Evolutionary conservation across 176 grass and related monocot species (phyloP), one percentile per base, ranked within the genome.

Genomic region (Rhipidocladum racemiflorum): DNA sequence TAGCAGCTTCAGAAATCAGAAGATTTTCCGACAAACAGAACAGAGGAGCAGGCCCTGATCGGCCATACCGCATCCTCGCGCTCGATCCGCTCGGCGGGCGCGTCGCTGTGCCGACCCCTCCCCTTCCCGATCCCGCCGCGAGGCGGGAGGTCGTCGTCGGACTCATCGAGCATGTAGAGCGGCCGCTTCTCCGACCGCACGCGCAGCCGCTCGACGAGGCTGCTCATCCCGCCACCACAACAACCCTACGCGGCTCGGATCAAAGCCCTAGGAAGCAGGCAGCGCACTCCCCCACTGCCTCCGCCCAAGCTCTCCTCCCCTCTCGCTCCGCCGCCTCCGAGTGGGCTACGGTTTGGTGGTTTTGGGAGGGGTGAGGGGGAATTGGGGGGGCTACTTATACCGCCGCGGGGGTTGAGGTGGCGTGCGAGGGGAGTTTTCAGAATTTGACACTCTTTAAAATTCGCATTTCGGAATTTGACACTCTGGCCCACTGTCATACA

Each of bases 131-230:
- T 55, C 18, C 71, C 84, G 25, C 68, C 77, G 59, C 74, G 80
- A 17, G 81, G 81, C 62, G 76, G 88, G 18, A 93, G 82, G 12
- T 99, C 97, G 39, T 99, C 97, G 68, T 99, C 97, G 4, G 93
- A 99, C 45, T 93, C 97, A 43, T 99, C 97, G 0, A 96, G 83
- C 51, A 25, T 85, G 81, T 99, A 99, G 55, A 87, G 80, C 62
- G 97, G 97, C 68, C 92, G 90, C 80, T 90, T 99, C 38, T 99
- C 97, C 35, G 97, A 99, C 87, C 97, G 90, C 72, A 86, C 97
- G 35, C 97, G 89, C 79, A 99, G 89, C 80, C 97, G 79, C 97
- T 99, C 97, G 61, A 94, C 93, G 45, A 99, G 90, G 70, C 97
- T 99, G 76, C 91, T 96, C 97, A 99, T 99, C 73, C 49, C 50